Percentiles rank a stretch among this genome's conserved stretches.
Conservation (phyloP, 352 stramenopile genomes). For the Globisporangium irregulare region DNA sequence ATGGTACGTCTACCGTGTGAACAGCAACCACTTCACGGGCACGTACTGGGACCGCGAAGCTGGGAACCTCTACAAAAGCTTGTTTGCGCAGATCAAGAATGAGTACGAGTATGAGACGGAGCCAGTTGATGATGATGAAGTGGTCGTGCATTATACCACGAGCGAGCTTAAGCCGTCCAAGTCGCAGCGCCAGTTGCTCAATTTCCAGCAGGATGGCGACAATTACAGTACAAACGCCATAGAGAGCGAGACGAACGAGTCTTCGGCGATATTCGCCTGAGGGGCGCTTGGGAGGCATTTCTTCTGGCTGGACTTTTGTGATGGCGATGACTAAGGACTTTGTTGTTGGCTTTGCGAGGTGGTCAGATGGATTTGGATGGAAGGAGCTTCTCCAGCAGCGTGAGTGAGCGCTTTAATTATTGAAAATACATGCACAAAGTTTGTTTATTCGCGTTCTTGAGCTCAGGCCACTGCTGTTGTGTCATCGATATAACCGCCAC, state of each 20-base stretch:
- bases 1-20: constrained; percentile 81
- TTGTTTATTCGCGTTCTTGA: too few relatives aligned
- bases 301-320: not conserved
- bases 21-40: constrained; percentile 70
- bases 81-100: constrained; percentile 62
- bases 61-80: constrained; percentile 56
- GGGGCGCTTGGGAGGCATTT: not conserved
- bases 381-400: not conserved
- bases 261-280: not conserved
- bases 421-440: too few relatives aligned
- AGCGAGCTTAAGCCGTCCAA: not conserved
- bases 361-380: not conserved
- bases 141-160: not conserved
- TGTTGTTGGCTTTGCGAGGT: not conserved
- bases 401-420: not conserved
- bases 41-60: constrained; percentile 70
- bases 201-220: not conserved
- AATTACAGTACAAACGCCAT: not conserved
- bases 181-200: not conserved
- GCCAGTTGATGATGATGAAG: not conserved
- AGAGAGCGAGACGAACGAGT: not conserved
- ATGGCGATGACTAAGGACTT: not conserved
- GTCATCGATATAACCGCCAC: too few relatives aligned
- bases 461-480: too few relatives aligned
- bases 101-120: constrained; percentile 45